Evolutionary conservation across 2,329 filamentous ascomycete genomes (phyloP).

Genomic region (Colletotrichum aenigma): DNA sequence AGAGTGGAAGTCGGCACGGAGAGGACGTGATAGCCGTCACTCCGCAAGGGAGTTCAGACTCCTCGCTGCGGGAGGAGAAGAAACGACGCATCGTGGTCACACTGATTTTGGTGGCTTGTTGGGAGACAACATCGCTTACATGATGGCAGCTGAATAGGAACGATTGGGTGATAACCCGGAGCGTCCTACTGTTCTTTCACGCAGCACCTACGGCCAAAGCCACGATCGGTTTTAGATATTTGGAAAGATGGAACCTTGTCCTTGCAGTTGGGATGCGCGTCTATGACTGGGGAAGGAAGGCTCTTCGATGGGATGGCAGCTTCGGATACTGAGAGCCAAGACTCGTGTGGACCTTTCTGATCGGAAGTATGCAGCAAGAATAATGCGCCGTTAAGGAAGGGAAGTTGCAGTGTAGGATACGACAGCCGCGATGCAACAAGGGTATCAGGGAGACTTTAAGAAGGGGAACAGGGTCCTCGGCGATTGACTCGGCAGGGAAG

Average conservation of each 20-base stretch:
- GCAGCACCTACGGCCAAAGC: not conserved
- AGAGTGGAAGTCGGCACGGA: not conserved
- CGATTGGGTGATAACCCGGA: not conserved
- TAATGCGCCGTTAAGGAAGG: not conserved
- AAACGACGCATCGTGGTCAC: not conserved
- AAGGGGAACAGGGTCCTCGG: not conserved
- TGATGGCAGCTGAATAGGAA: not conserved
- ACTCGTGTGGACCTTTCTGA: not conserved
- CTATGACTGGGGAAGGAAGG: not conserved
- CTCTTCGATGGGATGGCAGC: not conserved
- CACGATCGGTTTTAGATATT: not conserved
- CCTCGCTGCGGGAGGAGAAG: conserved; percentile 11
- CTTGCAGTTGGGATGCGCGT: not conserved
- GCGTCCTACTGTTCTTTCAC: not conserved
- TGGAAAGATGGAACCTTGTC: not conserved
- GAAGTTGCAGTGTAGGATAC: not conserved
- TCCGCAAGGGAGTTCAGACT: not conserved
- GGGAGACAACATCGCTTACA: conserved; percentile 5
- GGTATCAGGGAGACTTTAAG: conserved; percentile 5
- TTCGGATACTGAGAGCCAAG: not conserved
- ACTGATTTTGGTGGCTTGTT: not conserved
- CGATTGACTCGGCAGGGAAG: not conserved
- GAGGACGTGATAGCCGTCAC: not conserved
- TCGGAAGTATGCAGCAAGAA: not conserved
- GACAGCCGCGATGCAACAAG: conserved; percentile 12